A percentile compares a stretch with the other conserved stretches of the same genome.
Evolutionary conservation across 2,329 filamentous ascomycete genomes (phyloP).

Genomic region (Calonectria hawksworthii): DNA sequence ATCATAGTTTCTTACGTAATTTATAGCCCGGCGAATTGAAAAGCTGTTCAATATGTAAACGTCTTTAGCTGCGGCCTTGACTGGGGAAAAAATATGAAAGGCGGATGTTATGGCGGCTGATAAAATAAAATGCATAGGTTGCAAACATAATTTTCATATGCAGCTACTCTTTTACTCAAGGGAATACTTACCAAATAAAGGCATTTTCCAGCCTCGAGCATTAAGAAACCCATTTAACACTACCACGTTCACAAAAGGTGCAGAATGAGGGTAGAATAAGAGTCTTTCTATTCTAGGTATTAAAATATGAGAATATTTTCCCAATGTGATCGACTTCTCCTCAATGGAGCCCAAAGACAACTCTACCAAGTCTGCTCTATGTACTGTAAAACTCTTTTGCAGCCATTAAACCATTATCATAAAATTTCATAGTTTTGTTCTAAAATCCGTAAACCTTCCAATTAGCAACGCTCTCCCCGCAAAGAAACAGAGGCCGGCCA

Average conservation of each 20-base stretch:
- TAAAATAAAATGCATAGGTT: too few species aligned
- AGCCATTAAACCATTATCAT: neutral
- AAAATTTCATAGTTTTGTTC: conserved; percentile 18
- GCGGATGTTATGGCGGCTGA: too few species aligned
- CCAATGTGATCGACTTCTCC: neutral
- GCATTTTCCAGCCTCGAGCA: too few species aligned
- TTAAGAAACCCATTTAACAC: neutral
- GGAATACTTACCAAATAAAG: too few species aligned
- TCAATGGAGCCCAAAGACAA: neutral
- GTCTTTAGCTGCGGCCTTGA: too few species aligned
- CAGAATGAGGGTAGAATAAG: neutral
- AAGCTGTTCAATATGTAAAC: too few species aligned
- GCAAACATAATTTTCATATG: too few species aligned
- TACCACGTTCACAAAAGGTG: neutral
- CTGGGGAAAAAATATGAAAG: too few species aligned
- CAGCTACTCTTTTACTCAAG: too few species aligned
- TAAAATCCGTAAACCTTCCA: conserved; percentile 15
- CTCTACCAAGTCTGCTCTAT: neutral
- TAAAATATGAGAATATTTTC: neutral
- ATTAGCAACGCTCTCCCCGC: conserved; percentile 36
- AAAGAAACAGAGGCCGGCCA: conserved; percentile 45
- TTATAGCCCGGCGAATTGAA: too few species aligned
- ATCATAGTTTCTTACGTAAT: too few species aligned
- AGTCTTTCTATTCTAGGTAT: neutral
- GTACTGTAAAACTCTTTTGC: neutral